These are phyloP conservation scores for Penicillium sp. DNA, from an alignment of 2,329 filamentous ascomycete genomes.

Conservation along the genomic window DNA sequence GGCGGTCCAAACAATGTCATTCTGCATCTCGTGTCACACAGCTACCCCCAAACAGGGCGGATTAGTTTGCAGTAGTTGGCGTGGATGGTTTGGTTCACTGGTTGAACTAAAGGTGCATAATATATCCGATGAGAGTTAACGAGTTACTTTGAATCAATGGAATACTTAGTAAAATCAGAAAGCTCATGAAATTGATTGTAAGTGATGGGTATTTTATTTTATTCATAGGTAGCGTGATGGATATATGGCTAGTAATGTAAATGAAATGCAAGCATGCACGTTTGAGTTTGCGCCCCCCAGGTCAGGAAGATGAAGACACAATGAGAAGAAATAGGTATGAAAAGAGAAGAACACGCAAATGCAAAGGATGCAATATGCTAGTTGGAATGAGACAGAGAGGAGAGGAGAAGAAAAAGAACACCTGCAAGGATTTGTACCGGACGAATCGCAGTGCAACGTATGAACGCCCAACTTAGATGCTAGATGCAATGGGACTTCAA, in stretches of 20 bases:
- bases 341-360: neutral
- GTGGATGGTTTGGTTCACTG: neutral
- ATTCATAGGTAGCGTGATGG: constrained; percentile 2
- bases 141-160: neutral
- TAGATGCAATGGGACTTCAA: constrained; percentile 12
- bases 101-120: neutral
- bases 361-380: constrained; percentile 2
- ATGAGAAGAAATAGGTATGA: neutral
- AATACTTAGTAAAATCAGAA: too few relatives aligned
- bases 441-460: constrained; percentile 8
- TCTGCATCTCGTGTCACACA: neutral
- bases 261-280: neutral
- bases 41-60: constrained; percentile 17
- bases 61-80: constrained; percentile 31
- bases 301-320: neutral
- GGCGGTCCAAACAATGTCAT: constrained; percentile 8
- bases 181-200: neutral
- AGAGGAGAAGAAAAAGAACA: neutral
- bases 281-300: neutral
- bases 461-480: constrained; percentile 13
- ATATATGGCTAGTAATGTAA: constrained; percentile 4
- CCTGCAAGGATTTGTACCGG: constrained; percentile 10
- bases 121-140: neutral
- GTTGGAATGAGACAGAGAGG: constrained; percentile 1
- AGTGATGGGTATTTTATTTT: neutral